Base-by-base conservation (phyloP, 176 grass and related monocot genomes). In the Puya raimondii region DNA sequence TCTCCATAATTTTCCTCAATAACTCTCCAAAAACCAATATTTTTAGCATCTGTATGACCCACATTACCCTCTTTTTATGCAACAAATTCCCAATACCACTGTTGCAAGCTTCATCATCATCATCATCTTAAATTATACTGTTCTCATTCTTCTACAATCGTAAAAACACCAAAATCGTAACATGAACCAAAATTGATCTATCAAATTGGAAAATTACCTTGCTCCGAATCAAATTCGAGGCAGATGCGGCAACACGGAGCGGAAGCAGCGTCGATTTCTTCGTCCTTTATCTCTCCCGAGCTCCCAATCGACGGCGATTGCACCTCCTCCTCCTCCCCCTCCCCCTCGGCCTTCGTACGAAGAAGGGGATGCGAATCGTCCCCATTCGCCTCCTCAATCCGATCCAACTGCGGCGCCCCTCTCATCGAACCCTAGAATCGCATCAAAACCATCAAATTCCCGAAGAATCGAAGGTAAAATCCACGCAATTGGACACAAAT, bases 191-290 rank as follows among this genome's bases (percentile, higher is more conserved):
- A 64, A 12, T 2, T 61, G 16, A 61, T 42, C 17, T 21, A 18
- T 72, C 13, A 42, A 54, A 70, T 48, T 52, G 23, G 48, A 76
- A 71, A 50, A 72, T 80, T 59, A 99, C 94, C 86, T 83, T 65
- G 76, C 49, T 92, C 77, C 50, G 89, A 87, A 20, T 92, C 86
- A 0, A 73, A 49, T 80, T 97, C 89, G 0, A 97, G 93, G 74
- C 93, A 97, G 77, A 97, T 99, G 75, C 90, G 86, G 79, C 90
- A 99, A 69, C 94, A 93, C 3, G 75, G 82, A 12, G 90, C 82
- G 21, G 87, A 88, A 71, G 80, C 82, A 48, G 72, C 75, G 0
- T 93, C 90, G 0, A 64, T 83, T 74, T 99, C 94, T 66, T 76
- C 90, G 49, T 99, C 94, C 74, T 82, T 67, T 21, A 93, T 84